Evolutionary conservation across 1,284 basidiomycete genomes (phyloP), one percentile per base, ranked within the genome.

Genomic region (Volvariella surrecta): DNA sequence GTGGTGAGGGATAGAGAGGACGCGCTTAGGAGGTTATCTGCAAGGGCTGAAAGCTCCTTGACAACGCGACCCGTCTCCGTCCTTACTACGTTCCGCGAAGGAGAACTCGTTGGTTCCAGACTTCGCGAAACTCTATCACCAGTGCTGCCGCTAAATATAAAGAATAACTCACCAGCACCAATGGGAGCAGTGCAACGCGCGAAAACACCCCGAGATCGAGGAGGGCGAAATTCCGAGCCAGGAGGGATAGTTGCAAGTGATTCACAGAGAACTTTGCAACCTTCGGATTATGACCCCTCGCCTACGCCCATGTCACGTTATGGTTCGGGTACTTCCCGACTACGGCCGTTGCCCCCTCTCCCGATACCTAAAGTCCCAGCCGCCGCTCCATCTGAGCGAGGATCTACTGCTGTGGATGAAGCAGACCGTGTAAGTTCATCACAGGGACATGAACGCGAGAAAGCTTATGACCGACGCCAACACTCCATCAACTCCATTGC

Each of bases 281-380:
- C 62, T n/a, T 57, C 32, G 7, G 49, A 47, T 2, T 69, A 76
- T 47, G 82, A 83, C 11, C 79, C 81, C 0, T 82, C 81, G 2
- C 81, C 82, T 0, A 81, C 80, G 0, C 81, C 80, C 30, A 64
- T 62, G 3, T 63, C 76, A 6, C 66, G 78, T 19, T 32, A 60
- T 59, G 42, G 50, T 44, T 13, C 45, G 52, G 19, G 44, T 39
- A 21, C 52, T 50, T 13, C 49, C 55, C 2, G 67, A 68, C 17
- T 64, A 66, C 66, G 64, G 39, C 56, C 64, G 1, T 56, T 77
- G 3, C 70, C 74, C 1, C 58, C 71, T 3, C 54, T 82, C 19
- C 51, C 69, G 2, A 73, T 79, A 3, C 73, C 81, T 0, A 71
- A 75, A 24, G 63, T 83, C 1, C 70, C 79, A 0, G 6, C 24